phyloP scores from a whole-genome alignment of 1,284 basidiomycete species.

The Trametes pubescens region DNA sequence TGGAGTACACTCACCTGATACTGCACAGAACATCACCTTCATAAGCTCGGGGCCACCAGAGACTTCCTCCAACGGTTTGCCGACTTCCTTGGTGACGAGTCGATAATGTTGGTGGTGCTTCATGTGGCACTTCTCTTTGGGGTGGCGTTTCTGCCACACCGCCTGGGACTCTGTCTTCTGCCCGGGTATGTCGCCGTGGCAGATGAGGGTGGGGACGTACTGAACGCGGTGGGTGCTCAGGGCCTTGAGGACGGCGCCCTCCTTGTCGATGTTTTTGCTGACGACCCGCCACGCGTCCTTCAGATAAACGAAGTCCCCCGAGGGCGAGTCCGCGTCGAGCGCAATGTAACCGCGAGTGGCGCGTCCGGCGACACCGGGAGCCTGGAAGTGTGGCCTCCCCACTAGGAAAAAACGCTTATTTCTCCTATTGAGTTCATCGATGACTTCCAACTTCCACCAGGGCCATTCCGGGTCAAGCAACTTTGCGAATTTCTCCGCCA shows the following conservation, averaged over 20 bases:
- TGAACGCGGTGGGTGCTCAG: neutral
- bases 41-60: neutral
- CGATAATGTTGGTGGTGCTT: conserved; percentile 1
- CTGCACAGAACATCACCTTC: neutral
- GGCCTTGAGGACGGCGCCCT: neutral
- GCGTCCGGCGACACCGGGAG: conserved; percentile 10
- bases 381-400: conserved; percentile 22
- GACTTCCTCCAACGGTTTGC: neutral
- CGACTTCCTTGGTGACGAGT: neutral
- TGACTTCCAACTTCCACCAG: conserved; percentile 17
- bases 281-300: conserved; percentile 3
- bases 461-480: conserved; percentile 11
- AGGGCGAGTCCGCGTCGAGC: conserved; percentile 3
- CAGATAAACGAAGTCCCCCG: neutral
- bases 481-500: conserved; percentile 9
- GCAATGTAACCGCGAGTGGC: conserved; percentile 26
- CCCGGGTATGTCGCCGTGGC: neutral
- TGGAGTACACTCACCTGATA: neutral
- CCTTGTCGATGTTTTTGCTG: neutral
- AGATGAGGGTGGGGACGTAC: neutral
- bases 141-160: neutral
- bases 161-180: neutral
- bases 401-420: conserved; percentile 8
- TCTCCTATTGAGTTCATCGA: neutral
- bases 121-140: neutral